Evolutionary conservation across 73 alveolate species (phyloP).

Genomic region (Durusdinium trenchii): DNA sequence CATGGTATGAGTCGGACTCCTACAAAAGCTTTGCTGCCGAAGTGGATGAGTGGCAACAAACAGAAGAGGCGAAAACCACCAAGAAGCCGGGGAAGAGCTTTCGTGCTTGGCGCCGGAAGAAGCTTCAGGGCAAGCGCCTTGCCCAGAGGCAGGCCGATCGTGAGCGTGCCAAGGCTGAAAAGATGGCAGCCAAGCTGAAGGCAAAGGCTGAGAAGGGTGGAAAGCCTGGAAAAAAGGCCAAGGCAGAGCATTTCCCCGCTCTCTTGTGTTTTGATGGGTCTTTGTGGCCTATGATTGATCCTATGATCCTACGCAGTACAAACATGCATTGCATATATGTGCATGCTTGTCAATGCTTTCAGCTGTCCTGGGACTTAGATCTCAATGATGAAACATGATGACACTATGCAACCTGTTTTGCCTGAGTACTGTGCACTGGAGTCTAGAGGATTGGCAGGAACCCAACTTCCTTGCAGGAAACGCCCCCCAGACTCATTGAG

Average conservation of each 20-base stretch:
- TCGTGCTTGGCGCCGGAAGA: conserved; percentile 65
- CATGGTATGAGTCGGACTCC: conserved; percentile 50
- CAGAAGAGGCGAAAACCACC: not conserved
- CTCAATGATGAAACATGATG: too few relatives aligned
- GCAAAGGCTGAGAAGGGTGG: conserved; percentile 8
- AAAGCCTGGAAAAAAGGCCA: conserved; percentile 35
- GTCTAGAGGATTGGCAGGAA: too few relatives aligned
- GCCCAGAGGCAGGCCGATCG: conserved; percentile 43
- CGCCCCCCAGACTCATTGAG: too few relatives aligned
- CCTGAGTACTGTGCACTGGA: too few relatives aligned
- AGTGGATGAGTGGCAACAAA: conserved; percentile 46
- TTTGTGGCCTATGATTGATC: too few relatives aligned
- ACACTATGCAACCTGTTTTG: too few relatives aligned
- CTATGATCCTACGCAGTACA: too few relatives aligned
- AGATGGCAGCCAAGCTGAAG: conserved; percentile 46
- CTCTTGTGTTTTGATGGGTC: too few relatives aligned
- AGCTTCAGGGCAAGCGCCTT: conserved; percentile 55
- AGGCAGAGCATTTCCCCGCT: not conserved
- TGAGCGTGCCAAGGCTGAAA: conserved; percentile 55
- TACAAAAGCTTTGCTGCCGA: conserved; percentile 28
- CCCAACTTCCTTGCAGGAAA: too few relatives aligned
- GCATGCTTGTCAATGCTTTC: too few relatives aligned
- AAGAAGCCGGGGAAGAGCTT: conserved; percentile 40
- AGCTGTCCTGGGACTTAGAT: too few relatives aligned
- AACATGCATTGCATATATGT: too few relatives aligned